A percentile compares a stretch with the other conserved stretches of the same genome.
These are phyloP conservation scores for Salicornia ramosissima DNA, from an alignment of 148 eudicot species.

Conservation along the genomic window DNA sequence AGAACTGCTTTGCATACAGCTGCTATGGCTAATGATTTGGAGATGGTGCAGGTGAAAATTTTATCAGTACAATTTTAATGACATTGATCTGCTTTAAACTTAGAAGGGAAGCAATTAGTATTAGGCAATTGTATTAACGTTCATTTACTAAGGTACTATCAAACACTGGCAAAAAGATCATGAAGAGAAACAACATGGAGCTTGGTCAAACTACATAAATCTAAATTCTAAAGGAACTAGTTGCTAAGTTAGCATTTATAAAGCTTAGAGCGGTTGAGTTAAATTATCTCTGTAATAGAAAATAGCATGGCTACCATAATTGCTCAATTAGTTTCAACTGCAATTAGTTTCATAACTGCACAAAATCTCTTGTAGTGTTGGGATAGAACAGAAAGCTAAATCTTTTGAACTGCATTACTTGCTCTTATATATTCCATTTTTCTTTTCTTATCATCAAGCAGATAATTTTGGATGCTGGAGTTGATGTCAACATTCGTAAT, in stretches of 20 bases:
- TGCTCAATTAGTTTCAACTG: not conserved
- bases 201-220: not conserved
- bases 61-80: not conserved
- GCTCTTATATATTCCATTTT: conserved; percentile 6
- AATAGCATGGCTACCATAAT: not conserved
- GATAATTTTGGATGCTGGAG: conserved; percentile 93
- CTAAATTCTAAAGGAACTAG: not conserved
- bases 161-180: not conserved
- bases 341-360: not conserved
- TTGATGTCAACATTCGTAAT: conserved; percentile 88
- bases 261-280: not conserved
- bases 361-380: not conserved
- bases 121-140: not conserved
- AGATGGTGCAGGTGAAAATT: conserved; percentile 67
- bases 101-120: not conserved
- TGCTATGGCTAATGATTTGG: conserved; percentile 88
- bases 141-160: not conserved
- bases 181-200: conserved; percentile 5
- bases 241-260: not conserved
- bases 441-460: conserved; percentile 22
- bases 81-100: not conserved
- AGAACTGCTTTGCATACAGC: conserved; percentile 90
- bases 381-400: not conserved
- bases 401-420: not conserved
- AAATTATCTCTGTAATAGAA: not conserved